Conservation (phyloP, 1,139 yeast genomes). For the Sugiyamaella sp. region DNA sequence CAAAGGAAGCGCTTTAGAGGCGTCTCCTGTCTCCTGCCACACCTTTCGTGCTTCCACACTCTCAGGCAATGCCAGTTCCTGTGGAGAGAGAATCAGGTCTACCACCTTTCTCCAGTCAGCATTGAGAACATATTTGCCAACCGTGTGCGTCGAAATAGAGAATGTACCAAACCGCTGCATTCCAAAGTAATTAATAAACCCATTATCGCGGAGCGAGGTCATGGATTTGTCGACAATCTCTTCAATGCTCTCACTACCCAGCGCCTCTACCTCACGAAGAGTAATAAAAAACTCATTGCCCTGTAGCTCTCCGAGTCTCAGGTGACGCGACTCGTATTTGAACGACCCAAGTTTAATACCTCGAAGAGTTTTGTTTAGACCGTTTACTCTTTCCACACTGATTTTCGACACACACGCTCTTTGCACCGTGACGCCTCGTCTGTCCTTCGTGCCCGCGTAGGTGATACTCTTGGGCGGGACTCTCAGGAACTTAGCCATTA, state of each 20-base stretch:
- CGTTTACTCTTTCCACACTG: conserved; percentile 75
- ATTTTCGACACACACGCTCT: conserved; percentile 70
- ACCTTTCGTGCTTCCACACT: conserved; percentile 78
- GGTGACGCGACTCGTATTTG: conserved; percentile 60
- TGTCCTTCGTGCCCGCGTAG: conserved; percentile 95
- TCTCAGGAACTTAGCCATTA: conserved; percentile 71
- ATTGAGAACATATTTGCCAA: conserved; percentile 72
- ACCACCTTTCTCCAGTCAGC: conserved; percentile 82
- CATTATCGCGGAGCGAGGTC: conserved; percentile 60
- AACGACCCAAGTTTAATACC: conserved; percentile 81
- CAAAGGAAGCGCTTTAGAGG: conserved; percentile 60
- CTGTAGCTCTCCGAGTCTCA: conserved; percentile 76
- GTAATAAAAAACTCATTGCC: conserved; percentile 91
- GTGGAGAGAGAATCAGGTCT: conserved; percentile 78
- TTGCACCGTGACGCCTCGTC: conserved; percentile 95
- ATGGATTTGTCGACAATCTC: conserved; percentile 55
- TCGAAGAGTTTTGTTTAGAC: conserved; percentile 71
- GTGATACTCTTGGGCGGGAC: conserved; percentile 69
- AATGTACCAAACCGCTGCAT: conserved; percentile 98
- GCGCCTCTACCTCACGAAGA: conserved; percentile 63
- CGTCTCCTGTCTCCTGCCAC: conserved; percentile 78
- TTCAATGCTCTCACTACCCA: conserved; percentile 31
- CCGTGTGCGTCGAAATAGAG: conserved; percentile 83
- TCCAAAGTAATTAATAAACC: conserved; percentile 92
- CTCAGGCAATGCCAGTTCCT: conserved; percentile 79